Percentiles rank a stretch among this genome's conserved stretches.
phyloP scores from a whole-genome alignment of 2,329 filamentous ascomycete genomes.

The Lachnellula hyalina region DNA sequence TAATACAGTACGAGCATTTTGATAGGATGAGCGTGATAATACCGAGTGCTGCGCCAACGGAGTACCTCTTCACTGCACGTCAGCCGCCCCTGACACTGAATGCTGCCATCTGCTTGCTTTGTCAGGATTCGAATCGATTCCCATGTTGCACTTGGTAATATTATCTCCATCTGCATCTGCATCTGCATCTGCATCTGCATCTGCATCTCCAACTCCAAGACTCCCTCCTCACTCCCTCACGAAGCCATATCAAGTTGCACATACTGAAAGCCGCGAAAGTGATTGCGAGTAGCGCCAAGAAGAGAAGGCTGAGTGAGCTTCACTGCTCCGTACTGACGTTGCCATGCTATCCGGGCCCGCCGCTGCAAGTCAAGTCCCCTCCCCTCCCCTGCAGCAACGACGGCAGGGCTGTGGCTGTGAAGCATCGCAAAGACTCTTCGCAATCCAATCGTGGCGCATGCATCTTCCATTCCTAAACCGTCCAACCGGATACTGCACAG shows the following conservation, averaged over 20 bases:
- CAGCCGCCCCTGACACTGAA: not conserved
- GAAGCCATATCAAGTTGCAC: no score
- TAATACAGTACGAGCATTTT: not conserved
- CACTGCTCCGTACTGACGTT: constrained; percentile 2
- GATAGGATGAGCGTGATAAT: not conserved
- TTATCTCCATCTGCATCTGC: no score
- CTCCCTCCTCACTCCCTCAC: no score
- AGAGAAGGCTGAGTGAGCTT: constrained; percentile 11
- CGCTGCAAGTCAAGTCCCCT: not conserved
- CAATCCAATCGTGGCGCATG: not conserved
- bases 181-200: no score
- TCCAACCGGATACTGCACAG: not conserved
- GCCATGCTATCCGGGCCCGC: constrained; percentile 8
- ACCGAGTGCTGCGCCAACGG: not conserved
- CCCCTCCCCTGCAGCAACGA: not conserved
- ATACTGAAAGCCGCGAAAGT: no score
- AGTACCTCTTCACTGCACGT: not conserved
- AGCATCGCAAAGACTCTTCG: not conserved
- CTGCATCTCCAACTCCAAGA: no score
- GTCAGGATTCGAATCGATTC: no score
- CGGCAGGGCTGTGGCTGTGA: not conserved
- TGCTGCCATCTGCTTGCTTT: not conserved
- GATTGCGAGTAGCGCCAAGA: no score
- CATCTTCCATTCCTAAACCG: not conserved
- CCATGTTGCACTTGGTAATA: no score